Evolutionary conservation across 2,329 filamentous ascomycete genomes (phyloP).

Genomic region (Karstenula rhodostoma): DNA sequence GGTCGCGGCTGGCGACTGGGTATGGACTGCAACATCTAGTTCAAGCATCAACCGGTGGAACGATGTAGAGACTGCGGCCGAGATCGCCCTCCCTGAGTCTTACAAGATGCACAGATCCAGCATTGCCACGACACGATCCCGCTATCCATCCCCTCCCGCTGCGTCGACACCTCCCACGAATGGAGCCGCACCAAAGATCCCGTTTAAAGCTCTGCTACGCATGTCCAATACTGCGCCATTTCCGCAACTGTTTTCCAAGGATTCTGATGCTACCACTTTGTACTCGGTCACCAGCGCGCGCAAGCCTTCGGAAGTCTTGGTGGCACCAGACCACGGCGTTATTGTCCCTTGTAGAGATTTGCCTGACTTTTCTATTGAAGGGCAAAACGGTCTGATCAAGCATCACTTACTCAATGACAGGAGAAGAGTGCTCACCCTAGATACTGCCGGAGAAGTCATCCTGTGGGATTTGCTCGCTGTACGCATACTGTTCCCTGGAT

Average conservation of each 20-base stretch:
- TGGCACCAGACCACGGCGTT: constrained; percentile 48
- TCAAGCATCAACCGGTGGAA: constrained; percentile 94
- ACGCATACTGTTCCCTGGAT: constrained; percentile 31
- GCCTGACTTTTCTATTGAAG: constrained; percentile 74
- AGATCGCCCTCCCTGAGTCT: constrained; percentile 66
- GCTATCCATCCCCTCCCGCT: constrained; percentile 50
- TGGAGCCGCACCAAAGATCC: constrained; percentile 66
- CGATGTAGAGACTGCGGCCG: constrained; percentile 80
- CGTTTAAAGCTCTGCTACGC: constrained; percentile 77
- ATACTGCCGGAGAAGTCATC: constrained; percentile 93
- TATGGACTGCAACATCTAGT: constrained; percentile 90
- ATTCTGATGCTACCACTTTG: constrained; percentile 64
- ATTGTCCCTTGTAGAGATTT: constrained; percentile 51
- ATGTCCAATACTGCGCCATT: constrained; percentile 86
- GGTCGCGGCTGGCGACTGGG: constrained; percentile 71
- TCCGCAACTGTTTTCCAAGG: constrained; percentile 63
- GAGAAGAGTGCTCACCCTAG: constrained; percentile 85
- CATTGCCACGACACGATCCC: constrained; percentile 55
- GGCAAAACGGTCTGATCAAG: constrained; percentile 94
- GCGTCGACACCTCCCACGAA: constrained; percentile 40
- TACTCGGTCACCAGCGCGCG: constrained; percentile 59
- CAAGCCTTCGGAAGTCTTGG: constrained; percentile 65
- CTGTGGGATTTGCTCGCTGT: constrained; percentile 94
- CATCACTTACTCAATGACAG: constrained; percentile 91
- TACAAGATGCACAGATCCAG: constrained; percentile 63